These are phyloP conservation scores for Grifola frondosa DNA, from an alignment of 1,284 basidiomycete genomes.

Conservation along the genomic window DNA sequence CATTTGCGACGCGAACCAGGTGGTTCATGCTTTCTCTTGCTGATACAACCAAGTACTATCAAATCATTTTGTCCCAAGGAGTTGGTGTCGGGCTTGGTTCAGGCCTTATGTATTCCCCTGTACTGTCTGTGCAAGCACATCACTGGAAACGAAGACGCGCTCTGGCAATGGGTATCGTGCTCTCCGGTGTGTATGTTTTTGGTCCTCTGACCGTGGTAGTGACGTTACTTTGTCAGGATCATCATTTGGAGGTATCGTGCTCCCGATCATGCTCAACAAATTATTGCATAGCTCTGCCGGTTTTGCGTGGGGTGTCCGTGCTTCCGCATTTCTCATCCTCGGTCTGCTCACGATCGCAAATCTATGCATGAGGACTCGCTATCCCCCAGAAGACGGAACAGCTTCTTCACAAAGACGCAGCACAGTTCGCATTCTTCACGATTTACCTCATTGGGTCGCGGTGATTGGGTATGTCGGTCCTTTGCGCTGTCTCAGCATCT, in stretches of 20 bases:
- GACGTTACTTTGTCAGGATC: background rate
- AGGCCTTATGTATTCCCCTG: slow-evolving; percentile 33
- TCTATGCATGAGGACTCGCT: slow-evolving; percentile 2
- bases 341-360: slow-evolving; percentile 2
- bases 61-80: slow-evolving; percentile 28
- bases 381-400: background rate
- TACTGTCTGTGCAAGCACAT: slow-evolving; percentile 11
- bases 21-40: slow-evolving; percentile 30
- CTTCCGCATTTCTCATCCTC: background rate
- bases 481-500: background rate
- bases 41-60: slow-evolving; percentile 23
- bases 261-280: slow-evolving; percentile 47
- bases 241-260: slow-evolving; percentile 47
- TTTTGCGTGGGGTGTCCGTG: slow-evolving; percentile 3
- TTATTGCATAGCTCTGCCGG: background rate
- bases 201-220: background rate
- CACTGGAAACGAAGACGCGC: slow-evolving; percentile 13
- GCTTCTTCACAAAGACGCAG: slow-evolving; percentile 5
- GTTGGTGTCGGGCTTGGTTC: slow-evolving; percentile 46
- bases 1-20: too few species aligned
- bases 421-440: slow-evolving; percentile 10
- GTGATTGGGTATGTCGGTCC: slow-evolving; percentile 13
- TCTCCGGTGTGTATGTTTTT: slow-evolving; percentile 14
- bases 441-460: slow-evolving; percentile 16
- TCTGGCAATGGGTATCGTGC: slow-evolving; percentile 22